These are phyloP conservation scores for Daldinia sp. DNA, from an alignment of 2,329 filamentous ascomycete genomes.

Conservation along the genomic window DNA sequence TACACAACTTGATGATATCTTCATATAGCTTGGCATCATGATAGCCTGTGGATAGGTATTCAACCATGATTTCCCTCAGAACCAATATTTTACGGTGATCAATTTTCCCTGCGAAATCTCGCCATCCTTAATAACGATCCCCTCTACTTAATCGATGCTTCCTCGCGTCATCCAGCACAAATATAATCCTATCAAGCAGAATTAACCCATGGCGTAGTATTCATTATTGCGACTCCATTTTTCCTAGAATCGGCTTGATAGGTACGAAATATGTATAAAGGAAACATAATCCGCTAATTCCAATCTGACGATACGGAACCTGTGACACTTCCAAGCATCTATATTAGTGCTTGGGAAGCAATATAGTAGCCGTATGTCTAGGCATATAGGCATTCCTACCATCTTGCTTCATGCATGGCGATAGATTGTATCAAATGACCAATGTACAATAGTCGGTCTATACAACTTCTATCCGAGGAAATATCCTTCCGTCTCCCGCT, in stretches of 20 bases:
- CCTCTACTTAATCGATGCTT: background rate
- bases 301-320: background rate
- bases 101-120: background rate
- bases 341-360: background rate
- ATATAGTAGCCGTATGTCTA: background rate
- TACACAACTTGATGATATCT: conserved; percentile 27
- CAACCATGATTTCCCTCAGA: background rate
- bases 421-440: background rate
- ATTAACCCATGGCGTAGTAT: background rate
- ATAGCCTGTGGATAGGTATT: background rate
- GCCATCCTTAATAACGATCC: background rate
- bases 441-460: background rate
- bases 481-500: background rate
- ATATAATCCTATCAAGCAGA: background rate
- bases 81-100: conserved; percentile 1
- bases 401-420: background rate
- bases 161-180: background rate
- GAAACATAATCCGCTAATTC: background rate
- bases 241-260: background rate
- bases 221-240: background rate
- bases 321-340: background rate
- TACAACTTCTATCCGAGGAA: background rate
- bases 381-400: background rate
- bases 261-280: background rate
- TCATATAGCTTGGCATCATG: conserved; percentile 15